A percentile compares a stretch with the other conserved stretches of the same genome.
Evolutionary conservation across 2,329 filamentous ascomycete genomes (phyloP).

Genomic region (Falciphora oryzae): DNA sequence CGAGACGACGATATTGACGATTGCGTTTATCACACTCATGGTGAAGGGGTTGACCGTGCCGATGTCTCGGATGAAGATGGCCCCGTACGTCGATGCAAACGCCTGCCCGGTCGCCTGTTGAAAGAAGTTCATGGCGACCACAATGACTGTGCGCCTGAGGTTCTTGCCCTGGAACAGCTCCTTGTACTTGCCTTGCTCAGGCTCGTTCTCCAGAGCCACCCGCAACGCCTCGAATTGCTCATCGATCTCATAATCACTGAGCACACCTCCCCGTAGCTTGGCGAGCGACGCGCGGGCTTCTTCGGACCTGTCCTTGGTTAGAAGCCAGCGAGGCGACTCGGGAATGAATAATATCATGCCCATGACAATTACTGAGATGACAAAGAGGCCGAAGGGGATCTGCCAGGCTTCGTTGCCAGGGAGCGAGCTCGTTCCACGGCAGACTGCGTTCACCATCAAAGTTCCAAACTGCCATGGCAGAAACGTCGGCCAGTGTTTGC

Average conservation of each 20-base stretch:
- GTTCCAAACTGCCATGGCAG: background rate
- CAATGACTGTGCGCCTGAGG: constrained; percentile 17
- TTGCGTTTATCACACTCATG: constrained; percentile 16
- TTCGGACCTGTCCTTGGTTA: constrained; percentile 13
- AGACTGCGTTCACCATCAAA: constrained; percentile 20
- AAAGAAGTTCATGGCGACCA: constrained; percentile 24
- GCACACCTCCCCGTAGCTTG: constrained; percentile 13
- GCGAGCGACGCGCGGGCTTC: constrained; percentile 11
- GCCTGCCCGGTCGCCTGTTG: constrained; percentile 25
- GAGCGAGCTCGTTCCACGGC: constrained; percentile 24
- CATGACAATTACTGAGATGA: constrained; percentile 25
- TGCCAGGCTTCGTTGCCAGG: constrained; percentile 25
- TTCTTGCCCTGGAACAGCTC: constrained; percentile 32
- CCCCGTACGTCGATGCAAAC: constrained; percentile 25
- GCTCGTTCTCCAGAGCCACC: background rate
- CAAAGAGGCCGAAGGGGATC: constrained; percentile 29
- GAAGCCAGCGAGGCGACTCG: constrained; percentile 22
- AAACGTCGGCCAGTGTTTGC: background rate
- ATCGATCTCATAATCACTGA: constrained; percentile 13
- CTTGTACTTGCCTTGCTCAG: constrained; percentile 29
- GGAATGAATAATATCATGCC: constrained; percentile 23
- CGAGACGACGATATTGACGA: background rate
- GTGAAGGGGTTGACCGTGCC: constrained; percentile 24
- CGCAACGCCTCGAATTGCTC: constrained; percentile 4
- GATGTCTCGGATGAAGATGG: constrained; percentile 24